Base-by-base conservation (phyloP, 306 rosid genomes). In the Ormosia semicastrata region DNA sequence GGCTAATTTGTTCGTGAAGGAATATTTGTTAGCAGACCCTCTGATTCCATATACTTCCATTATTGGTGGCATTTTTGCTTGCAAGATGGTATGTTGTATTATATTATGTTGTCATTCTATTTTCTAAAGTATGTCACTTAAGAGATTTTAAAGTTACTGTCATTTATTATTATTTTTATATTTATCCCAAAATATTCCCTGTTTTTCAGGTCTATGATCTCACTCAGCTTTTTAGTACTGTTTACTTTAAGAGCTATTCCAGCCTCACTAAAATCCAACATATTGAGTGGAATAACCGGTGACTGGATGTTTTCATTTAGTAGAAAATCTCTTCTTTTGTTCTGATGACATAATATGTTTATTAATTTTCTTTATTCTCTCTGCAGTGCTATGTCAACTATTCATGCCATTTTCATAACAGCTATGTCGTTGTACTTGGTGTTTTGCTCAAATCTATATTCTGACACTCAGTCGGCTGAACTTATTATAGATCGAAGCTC, bases 261-360 rank as follows among this genome's bases (percentile, higher is more conserved):
- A 89, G 88, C 62, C 98, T 95, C 70, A 82, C 96, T 44, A 87
- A 82, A 79, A 33, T 90, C 66, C 98, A 92, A 77, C 93, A 93
- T 13, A 62, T 76, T 47, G 97, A 95, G 87, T 95, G 99, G 99
- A 93, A 91, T 79, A 95, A 88, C 88, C 89, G 99, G 99, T 95
- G 75, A 70, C 36, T 73, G 66, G 57, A 79, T 66, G 7, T 32
- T 78, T 77, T 76, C 76, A 41, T 82, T 74, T 66, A 44, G 50
- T 84, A 40, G 46, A 71, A 34, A 29, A 33, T 65, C 39, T 80
- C 24, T 13, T 67, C 18, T 79, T 66, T 65, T 60, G 49, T 66
- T 80, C 53, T 11, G 56, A 50, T 50, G 71, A 66, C 58, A 39
- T 80, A 53, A 73, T 14, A 32, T 62, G 41, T 81, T 78, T 37